Evolutionary conservation across 1,284 basidiomycete genomes (phyloP).

Genomic region (Calocybe gambosa): DNA sequence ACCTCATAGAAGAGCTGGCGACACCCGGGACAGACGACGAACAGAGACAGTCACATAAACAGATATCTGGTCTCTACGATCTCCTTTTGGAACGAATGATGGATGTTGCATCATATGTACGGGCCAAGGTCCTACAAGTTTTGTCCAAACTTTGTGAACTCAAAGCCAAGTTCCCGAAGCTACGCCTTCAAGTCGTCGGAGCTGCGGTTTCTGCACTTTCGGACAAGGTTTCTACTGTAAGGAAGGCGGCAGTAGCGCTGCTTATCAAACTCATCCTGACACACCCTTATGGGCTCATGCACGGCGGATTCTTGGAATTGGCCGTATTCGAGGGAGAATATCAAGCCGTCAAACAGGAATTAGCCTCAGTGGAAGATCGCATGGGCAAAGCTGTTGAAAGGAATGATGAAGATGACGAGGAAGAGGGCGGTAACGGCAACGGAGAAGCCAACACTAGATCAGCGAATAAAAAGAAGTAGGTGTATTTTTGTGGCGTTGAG

Average conservation of each 20-base stretch:
- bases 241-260: constrained; percentile 80
- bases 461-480: constrained; percentile 26
- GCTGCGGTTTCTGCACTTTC: constrained; percentile 78
- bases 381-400: constrained; percentile 53
- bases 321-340: constrained; percentile 76
- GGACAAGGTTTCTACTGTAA: constrained; percentile 87
- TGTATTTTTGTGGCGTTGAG: neutral
- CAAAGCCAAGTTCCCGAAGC: constrained; percentile 81
- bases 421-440: constrained; percentile 27
- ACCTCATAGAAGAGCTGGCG: constrained; percentile 75
- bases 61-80: constrained; percentile 80
- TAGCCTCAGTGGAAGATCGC: constrained; percentile 49
- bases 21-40: constrained; percentile 49
- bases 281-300: constrained; percentile 87
- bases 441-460: constrained; percentile 24
- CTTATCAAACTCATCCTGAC: constrained; percentile 78
- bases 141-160: constrained; percentile 71
- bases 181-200: constrained; percentile 72
- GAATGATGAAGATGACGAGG: constrained; percentile 34
- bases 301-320: constrained; percentile 78
- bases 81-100: constrained; percentile 83
- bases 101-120: constrained; percentile 89
- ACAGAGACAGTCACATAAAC: constrained; percentile 65
- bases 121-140: constrained; percentile 80
- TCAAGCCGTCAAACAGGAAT: constrained; percentile 45